phyloP scores from a whole-genome alignment of 306 rosid genomes.

The Lotus japonicus region DNA sequence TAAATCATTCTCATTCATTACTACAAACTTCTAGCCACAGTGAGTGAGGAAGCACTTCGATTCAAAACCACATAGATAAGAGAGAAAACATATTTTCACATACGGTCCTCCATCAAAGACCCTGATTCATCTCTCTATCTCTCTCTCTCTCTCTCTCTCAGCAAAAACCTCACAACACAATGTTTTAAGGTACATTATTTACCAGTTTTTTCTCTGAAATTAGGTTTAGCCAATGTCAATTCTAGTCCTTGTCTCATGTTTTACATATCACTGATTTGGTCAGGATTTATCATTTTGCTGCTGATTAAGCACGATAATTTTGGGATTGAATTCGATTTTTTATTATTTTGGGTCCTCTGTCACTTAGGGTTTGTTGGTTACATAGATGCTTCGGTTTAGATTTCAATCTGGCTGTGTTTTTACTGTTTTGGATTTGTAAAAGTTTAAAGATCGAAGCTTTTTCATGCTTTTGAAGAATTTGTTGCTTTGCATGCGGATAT shows the following conservation, averaged over 20 bases:
- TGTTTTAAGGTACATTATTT: conserved; percentile 40
- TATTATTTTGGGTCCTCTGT: conserved; percentile 17
- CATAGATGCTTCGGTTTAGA: background rate
- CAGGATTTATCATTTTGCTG: conserved; percentile 34
- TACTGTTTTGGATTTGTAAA: background rate
- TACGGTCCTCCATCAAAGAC: too few species aligned
- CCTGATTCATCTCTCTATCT: too few species aligned
- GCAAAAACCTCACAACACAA: conserved; percentile 6
- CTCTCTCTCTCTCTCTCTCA: too few species aligned
- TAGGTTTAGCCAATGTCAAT: conserved; percentile 35
- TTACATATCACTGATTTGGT: conserved; percentile 22
- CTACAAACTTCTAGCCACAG: too few species aligned
- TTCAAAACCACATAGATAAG: too few species aligned
- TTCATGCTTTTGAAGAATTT: background rate
- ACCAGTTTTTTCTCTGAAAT: conserved; percentile 19
- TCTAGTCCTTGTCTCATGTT: conserved; percentile 40
- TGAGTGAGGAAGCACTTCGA: too few species aligned
- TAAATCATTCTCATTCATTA: too few species aligned
- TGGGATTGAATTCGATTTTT: conserved; percentile 26
- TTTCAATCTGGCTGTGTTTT: background rate
- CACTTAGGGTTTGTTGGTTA: conserved; percentile 29
- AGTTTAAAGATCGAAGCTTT: conserved; percentile 3
- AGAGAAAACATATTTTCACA: too few species aligned
- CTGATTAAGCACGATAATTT: conserved; percentile 14
- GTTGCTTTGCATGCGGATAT: too few species aligned